These are phyloP conservation scores for Fraxinus dipetala DNA, from an alignment of 305 asterid species.

Conservation along the genomic window DNA sequence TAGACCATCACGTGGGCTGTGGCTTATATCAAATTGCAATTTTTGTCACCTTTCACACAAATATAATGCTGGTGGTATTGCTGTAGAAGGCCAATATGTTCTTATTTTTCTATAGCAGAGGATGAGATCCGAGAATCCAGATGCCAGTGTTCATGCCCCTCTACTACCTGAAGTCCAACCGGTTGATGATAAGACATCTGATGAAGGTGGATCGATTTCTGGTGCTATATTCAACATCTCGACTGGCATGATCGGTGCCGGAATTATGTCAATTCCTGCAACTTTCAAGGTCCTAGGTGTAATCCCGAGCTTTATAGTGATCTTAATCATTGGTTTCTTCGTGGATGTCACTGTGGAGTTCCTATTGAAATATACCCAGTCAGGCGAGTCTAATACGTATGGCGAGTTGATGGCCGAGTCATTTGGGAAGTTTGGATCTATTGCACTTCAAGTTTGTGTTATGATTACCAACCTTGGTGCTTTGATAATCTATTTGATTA, in stretches of 20 bases:
- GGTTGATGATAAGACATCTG: constrained; percentile 17
- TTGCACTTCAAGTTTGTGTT: constrained; percentile 82
- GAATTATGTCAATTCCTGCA: constrained; percentile 81
- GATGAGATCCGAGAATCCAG: constrained; percentile 34
- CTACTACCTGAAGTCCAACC: constrained; percentile 41
- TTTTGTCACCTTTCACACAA: not conserved
- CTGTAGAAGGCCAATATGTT: not conserved
- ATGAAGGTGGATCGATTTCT: constrained; percentile 57
- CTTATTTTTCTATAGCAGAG: not conserved
- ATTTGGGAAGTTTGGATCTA: constrained; percentile 75
- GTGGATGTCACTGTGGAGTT: constrained; percentile 94
- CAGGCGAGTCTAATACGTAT: constrained; percentile 61
- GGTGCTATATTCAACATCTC: constrained; percentile 87
- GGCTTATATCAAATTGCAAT: not conserved
- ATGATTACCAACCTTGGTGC: constrained; percentile 87
- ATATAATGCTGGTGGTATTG: not conserved
- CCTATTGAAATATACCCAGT: constrained; percentile 59
- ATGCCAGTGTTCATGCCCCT: constrained; percentile 39
- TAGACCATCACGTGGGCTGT: constrained; percentile 17
- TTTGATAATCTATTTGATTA: constrained; percentile 79
- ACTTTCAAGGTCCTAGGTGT: constrained; percentile 74
- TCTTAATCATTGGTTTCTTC: constrained; percentile 56
- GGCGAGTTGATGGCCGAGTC: constrained; percentile 91
- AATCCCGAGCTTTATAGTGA: constrained; percentile 57
- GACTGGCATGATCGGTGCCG: constrained; percentile 92